These are phyloP conservation scores for Aeminium ludgeri DNA, from an alignment of 495 filamentous ascomycete genomes.

Conservation along the genomic window DNA sequence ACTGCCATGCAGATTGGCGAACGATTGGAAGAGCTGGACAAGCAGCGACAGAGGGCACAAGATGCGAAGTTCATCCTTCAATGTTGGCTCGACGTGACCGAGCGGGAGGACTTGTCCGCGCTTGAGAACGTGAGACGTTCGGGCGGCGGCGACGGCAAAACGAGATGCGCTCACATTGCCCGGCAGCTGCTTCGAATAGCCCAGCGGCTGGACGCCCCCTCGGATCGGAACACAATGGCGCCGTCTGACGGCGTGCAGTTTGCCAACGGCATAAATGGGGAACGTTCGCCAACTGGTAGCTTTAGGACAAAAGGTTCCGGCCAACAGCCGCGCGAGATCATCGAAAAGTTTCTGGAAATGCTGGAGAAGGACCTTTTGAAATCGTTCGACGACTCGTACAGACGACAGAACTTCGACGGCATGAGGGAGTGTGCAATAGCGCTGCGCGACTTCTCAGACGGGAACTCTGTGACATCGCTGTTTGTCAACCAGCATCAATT, in stretches of 20 bases:
- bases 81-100: constrained; percentile 87
- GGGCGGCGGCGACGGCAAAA: constrained; percentile 68
- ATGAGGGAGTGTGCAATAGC: constrained; percentile 81
- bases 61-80: constrained; percentile 91
- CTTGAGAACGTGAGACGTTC: constrained; percentile 66
- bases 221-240: constrained; percentile 27
- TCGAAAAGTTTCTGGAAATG: constrained; percentile 93
- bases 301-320: constrained; percentile 1
- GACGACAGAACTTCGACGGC: constrained; percentile 81
- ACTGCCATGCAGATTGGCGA: constrained; percentile 91
- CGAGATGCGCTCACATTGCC: constrained; percentile 77
- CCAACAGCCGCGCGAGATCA: constrained; percentile 44
- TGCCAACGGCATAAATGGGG: constrained; percentile 37
- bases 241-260: constrained; percentile 20
- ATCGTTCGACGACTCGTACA: constrained; percentile 93
- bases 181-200: constrained; percentile 78
- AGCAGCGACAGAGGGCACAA: constrained; percentile 70
- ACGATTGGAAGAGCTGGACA: constrained; percentile 81
- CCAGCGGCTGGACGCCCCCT: constrained; percentile 54
- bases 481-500: constrained; percentile 99
- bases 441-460: constrained; percentile 88
- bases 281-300: constrained; percentile 12
- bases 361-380: constrained; percentile 89
- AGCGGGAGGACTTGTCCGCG: constrained; percentile 60
- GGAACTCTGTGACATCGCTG: constrained; percentile 77